Conservation (phyloP, 805 yeast species). For the Candida railenensis region DNA sequence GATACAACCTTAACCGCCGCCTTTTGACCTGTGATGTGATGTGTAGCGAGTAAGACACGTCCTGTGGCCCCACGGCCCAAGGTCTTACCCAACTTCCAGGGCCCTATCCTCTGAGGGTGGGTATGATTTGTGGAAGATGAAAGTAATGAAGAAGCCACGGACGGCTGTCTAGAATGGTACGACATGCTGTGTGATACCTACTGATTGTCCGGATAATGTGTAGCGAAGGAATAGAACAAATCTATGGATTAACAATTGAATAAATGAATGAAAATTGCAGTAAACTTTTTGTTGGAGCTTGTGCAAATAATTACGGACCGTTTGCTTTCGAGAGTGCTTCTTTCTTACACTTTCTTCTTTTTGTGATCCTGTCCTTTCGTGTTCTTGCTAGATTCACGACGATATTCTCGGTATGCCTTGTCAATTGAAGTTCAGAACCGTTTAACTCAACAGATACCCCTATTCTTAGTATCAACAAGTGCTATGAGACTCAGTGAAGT, state of each 20-base stretch:
- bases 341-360: no score
- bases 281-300: no score
- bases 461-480: no score
- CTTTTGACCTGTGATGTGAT: slow-evolving; percentile 64
- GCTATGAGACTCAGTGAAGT: no score
- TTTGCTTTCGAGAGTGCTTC: no score
- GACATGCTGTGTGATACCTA: slow-evolving; percentile 16
- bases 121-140: slow-evolving; percentile 42
- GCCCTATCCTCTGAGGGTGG: slow-evolving; percentile 64
- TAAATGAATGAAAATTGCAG: no score
- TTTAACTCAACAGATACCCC: no score
- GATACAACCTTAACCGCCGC: slow-evolving; percentile 86
- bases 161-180: slow-evolving; percentile 57
- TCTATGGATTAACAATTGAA: neutral
- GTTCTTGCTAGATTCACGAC: no score
- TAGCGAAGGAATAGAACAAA: slow-evolving; percentile 4
- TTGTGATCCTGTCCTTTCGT: no score
- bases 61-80: slow-evolving; percentile 85
- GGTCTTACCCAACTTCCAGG: slow-evolving; percentile 79
- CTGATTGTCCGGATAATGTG: neutral
- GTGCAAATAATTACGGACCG: no score
- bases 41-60: slow-evolving; percentile 72
- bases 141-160: slow-evolving; percentile 56
- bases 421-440: no score
- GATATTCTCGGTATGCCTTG: no score